Evolutionary conservation across 1,284 basidiomycete species (phyloP).

Genomic region (Sanghuangporus sanghuang): DNA sequence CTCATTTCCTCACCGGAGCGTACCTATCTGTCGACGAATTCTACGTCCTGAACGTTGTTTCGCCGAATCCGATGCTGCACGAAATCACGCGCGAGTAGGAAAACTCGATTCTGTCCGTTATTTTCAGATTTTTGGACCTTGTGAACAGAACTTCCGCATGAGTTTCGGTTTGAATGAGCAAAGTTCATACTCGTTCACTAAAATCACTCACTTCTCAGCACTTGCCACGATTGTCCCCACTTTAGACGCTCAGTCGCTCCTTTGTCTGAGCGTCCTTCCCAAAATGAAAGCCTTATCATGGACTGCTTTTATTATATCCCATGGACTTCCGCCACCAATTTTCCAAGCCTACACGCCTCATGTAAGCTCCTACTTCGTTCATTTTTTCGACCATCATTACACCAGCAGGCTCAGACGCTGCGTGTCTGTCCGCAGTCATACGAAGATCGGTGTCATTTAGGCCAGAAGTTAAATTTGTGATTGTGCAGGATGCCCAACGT

Average conservation of each 20-base stretch:
- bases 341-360: conserved; percentile 6
- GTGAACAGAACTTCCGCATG: no score
- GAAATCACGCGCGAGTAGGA: no score
- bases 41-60: no score
- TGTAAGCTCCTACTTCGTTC: conserved; percentile 13
- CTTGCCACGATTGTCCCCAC: no score
- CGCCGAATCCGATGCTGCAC: no score
- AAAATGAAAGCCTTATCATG: neutral
- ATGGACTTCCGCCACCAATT: conserved; percentile 13
- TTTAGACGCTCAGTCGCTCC: neutral
- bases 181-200: no score
- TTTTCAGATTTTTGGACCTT: no score
- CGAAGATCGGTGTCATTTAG: neutral
- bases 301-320: conserved; percentile 8
- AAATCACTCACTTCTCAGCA: no score
- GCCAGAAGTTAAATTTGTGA: neutral
- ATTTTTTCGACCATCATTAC: conserved; percentile 12
- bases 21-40: neutral
- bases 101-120: no score
- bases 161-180: no score
- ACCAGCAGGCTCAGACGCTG: neutral
- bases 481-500: conserved; percentile 15
- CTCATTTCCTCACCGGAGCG: neutral
- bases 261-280: neutral
- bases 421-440: neutral